These are phyloP conservation scores for Aspergillus nanangensis DNA, from an alignment of 495 filamentous ascomycete genomes.

Conservation along the genomic window DNA sequence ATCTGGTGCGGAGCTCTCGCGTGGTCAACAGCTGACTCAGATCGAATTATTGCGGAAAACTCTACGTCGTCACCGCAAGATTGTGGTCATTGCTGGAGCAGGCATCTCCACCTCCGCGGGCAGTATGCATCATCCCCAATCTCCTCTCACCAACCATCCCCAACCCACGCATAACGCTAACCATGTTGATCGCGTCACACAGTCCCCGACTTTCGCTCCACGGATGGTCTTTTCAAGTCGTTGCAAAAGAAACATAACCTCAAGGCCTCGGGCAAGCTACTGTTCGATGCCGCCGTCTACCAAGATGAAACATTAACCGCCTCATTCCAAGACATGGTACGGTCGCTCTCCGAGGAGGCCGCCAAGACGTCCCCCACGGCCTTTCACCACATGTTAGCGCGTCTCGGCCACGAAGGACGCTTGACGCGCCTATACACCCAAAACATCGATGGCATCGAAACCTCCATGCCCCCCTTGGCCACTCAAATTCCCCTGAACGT, in stretches of 20 bases:
- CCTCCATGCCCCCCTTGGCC: slow-evolving; percentile 70
- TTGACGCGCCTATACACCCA: slow-evolving; percentile 92
- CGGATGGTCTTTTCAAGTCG: slow-evolving; percentile 78
- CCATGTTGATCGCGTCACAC: slow-evolving; percentile 3
- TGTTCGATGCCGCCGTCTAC: slow-evolving; percentile 97
- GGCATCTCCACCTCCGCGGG: slow-evolving; percentile 96
- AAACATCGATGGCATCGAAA: slow-evolving; percentile 94
- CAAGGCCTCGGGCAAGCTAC: slow-evolving; percentile 88
- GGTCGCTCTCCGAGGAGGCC: slow-evolving; percentile 72
- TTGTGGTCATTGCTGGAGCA: slow-evolving; percentile 93
- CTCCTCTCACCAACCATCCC: slow-evolving; percentile 55
- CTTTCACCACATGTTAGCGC: slow-evolving; percentile 93
- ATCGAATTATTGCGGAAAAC: slow-evolving; percentile 67
- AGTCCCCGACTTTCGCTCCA: slow-evolving; percentile 97
- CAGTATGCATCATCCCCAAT: slow-evolving; percentile 56
- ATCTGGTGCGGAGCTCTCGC: too few relatives aligned
- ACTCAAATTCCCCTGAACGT: slow-evolving; percentile 68
- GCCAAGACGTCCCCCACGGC: slow-evolving; percentile 73
- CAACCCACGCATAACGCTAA: slow-evolving; percentile 7
- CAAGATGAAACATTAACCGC: slow-evolving; percentile 80
- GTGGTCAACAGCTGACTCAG: slow-evolving; percentile 48
- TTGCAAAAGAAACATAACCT: slow-evolving; percentile 81
- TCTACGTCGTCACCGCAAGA: slow-evolving; percentile 87
- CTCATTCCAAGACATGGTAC: slow-evolving; percentile 94
- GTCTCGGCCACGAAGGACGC: slow-evolving; percentile 80